Base-by-base conservation (phyloP, 768 basidiomycete genomes). In the Leccinellum albellum region DNA sequence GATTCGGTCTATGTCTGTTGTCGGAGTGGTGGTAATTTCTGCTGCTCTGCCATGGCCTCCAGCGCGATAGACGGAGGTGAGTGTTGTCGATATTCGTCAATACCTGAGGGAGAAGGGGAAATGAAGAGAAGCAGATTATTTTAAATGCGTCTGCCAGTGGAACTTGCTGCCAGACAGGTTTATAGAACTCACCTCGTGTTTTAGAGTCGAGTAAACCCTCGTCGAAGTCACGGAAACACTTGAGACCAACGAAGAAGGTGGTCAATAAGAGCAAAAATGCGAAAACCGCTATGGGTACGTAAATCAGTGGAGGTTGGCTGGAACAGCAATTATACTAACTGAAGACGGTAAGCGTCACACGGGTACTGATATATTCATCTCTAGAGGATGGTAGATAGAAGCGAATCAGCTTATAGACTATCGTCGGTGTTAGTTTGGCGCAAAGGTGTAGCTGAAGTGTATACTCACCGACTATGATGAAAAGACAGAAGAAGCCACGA, bases 221-320 rank as follows among this genome's bases (percentile, higher is more conserved):
- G 71, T 89, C 86, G 66, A 94, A 94, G 75, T 93, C 91, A 24
- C 78, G 69, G 76, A 89, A 89, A 69, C 91, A 94, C 51, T 86
- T 83, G 21, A 92, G 67, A 20, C 91, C 91, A 23, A 93, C 80
- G 13, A 74, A 79, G 65, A 94, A 91, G 13, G 89, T 89, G 20
- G 76, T 70, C 56, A 91, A 79, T 28, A 93, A 71, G 45, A 93
- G 77, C 15, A 93, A 53, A 73, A 93, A 90, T 1, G 91, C 84
- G 52, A 86, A 78, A 59, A 91, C 81, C 23, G 88, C 91, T 94
- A 60, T 29, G 8, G n/a, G 46, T 31, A 26, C n/a, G 51, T 32
- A 3, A 14, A 51, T 57, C 40, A 59, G 49, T 44, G 28, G 31
- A 48, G 28, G 31, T 20, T 23, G 13, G 12, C 6, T 21, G 3